Conservation (phyloP, 1,284 basidiomycete genomes). For the Sanghuangporus baumii region DNA sequence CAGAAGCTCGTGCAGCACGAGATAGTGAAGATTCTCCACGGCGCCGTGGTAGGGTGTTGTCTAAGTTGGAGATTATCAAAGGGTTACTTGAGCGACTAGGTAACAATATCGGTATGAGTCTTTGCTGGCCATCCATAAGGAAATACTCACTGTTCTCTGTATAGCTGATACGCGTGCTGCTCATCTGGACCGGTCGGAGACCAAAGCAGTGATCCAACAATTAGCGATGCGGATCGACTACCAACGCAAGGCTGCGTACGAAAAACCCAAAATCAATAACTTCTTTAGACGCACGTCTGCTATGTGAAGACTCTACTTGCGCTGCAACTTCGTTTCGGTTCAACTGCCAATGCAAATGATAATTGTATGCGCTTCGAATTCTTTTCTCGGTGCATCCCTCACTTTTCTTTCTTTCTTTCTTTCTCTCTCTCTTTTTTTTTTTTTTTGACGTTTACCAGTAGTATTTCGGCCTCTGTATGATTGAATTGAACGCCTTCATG, state of each 20-base stretch:
- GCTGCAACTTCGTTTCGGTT: background rate
- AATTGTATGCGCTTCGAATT: background rate
- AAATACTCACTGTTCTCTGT: background rate
- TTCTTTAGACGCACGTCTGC: background rate
- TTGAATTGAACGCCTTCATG: no score
- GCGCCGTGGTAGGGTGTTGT: slow-evolving; percentile 32
- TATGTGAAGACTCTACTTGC: background rate
- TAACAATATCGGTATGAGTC: slow-evolving; percentile 52
- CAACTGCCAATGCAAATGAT: background rate
- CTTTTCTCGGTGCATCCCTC: background rate
- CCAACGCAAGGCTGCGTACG: slow-evolving; percentile 33
- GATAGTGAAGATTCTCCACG: slow-evolving; percentile 12
- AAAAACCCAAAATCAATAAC: background rate
- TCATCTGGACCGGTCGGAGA: slow-evolving; percentile 64
- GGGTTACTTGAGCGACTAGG: slow-evolving; percentile 45
- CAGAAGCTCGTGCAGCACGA: slow-evolving; percentile 19
- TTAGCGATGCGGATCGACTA: slow-evolving; percentile 58
- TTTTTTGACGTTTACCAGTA: no score
- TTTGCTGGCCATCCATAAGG: background rate
- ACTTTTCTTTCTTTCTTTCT: background rate
- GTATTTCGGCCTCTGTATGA: no score
- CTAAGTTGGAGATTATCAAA: slow-evolving; percentile 40
- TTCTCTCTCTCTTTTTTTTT: no score
- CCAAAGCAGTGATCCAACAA: slow-evolving; percentile 59
- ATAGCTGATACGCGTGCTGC: slow-evolving; percentile 66